phyloP scores from a whole-genome alignment of 225 moss, liverwort and hornwort genomes.

The Pseudoscleropodium purum region DNA sequence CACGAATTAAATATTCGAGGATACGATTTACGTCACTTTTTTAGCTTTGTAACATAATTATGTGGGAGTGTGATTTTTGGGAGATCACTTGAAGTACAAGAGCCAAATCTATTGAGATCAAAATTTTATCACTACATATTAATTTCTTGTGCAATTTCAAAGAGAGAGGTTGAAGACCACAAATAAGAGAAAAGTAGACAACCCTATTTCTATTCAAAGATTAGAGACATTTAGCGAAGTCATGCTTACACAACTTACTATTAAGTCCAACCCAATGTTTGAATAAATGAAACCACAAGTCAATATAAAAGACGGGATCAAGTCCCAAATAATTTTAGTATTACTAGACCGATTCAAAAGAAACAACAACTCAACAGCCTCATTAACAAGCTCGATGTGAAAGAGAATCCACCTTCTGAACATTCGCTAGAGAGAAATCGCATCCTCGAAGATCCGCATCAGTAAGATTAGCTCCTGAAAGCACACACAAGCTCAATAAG shows the following conservation, averaged over 20 bases:
- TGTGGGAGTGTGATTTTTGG: background rate
- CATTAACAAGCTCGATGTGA: background rate
- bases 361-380: background rate
- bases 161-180: background rate
- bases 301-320: background rate
- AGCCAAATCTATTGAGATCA: background rate
- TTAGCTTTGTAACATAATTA: background rate
- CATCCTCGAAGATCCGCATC: slow-evolving; percentile 92
- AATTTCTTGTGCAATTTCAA: background rate
- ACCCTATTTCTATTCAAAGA: background rate
- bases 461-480: slow-evolving; percentile 81
- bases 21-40: background rate
- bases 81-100: background rate
- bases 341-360: background rate
- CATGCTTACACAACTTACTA: background rate
- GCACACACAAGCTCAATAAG: background rate
- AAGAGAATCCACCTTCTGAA: slow-evolving; percentile 39
- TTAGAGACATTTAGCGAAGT: background rate
- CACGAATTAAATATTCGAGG: background rate
- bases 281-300: background rate
- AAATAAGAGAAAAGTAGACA: background rate
- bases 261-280: background rate
- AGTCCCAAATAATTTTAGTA: background rate
- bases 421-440: slow-evolving; percentile 94
- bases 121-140: background rate